Evolutionary conservation across 2,329 filamentous ascomycete genomes (phyloP), one percentile per base, ranked within the genome.

Genomic region (Fusarium paranaense): DNA sequence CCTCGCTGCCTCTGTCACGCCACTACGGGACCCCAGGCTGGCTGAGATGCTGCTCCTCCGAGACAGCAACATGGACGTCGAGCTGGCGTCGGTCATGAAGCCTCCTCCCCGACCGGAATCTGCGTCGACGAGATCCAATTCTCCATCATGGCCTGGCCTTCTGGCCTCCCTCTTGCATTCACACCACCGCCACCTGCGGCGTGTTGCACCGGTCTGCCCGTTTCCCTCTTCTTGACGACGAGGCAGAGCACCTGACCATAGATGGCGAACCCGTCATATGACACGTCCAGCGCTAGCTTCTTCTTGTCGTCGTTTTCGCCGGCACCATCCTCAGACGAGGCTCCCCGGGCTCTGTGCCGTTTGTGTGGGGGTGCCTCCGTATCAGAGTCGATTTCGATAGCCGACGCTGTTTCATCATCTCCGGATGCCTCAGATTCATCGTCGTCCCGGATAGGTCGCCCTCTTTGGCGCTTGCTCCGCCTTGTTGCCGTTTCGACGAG

Each of bases 181-280:
- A 61, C 71, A 62, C 66, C 73, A 47, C 81, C 78, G 61, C 81
- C 79, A 52, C 73, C 77, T 58, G 76, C 76, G 60, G 74, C 78
- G 66, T 80, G 72, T 62, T 80, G 82, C 66, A 78, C 82, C 56
- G 82, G 81, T 74, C 84, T 88, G 75, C 83, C 86, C 86, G 78
- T 88, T 73, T 91, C 92, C 70, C 93, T 91, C 81, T 93, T 94
- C 82, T 91, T 92, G 79, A 99, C 92, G 10, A 99, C 93, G 67
- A 99, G 87, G 82, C 95, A 98, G 30, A 99, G 86, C 56, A 98
- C 95, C 76, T 95, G 93, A 13, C 97, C 95, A 84, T 98, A 97
- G 80, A 99, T 98, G 78, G 93, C 94, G 84, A 98, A 98, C 10
- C 97, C 96, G 79, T 98, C 95, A 83, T 98, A 99, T 16, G 91